Evolutionary conservation across 2,329 filamentous ascomycete species (phyloP).

Genomic region (Colletotrichum agaves): DNA sequence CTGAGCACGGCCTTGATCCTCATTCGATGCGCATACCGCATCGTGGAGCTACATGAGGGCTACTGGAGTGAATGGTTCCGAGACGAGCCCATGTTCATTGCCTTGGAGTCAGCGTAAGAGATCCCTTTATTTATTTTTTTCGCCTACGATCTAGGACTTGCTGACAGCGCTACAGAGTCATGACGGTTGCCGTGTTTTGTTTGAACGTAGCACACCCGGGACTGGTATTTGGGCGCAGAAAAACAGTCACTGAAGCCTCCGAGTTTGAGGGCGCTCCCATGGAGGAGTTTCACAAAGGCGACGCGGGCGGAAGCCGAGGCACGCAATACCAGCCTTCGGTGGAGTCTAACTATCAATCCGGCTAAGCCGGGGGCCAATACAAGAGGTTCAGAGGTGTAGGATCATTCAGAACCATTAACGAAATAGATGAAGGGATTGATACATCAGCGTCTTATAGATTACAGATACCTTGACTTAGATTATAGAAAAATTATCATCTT

Average conservation of each 20-base stretch:
- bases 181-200: conserved; percentile 22
- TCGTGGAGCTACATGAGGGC: conserved; percentile 67
- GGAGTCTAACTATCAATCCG: background rate
- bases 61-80: conserved; percentile 61
- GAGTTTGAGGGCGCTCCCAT: background rate
- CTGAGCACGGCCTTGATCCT: conserved; percentile 66
- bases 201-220: conserved; percentile 28
- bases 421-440: no score
- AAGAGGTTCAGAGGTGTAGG: background rate
- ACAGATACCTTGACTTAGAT: no score
- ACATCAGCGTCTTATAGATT: no score
- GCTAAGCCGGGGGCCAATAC: accelerated
- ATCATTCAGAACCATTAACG: accelerated
- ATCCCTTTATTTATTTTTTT: no score
- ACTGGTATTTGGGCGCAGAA: background rate
- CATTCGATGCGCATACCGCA: conserved; percentile 66
- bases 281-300: background rate
- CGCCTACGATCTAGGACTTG: no score
- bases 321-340: background rate
- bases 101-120: conserved; percentile 51
- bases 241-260: background rate
- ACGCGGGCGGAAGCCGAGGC: background rate
- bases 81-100: conserved; percentile 56
- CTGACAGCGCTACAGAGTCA: conserved; percentile 12
- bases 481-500: no score